phyloP scores from a whole-genome alignment of 495 filamentous ascomycete genomes.

The Penicillium alfredii region DNA sequence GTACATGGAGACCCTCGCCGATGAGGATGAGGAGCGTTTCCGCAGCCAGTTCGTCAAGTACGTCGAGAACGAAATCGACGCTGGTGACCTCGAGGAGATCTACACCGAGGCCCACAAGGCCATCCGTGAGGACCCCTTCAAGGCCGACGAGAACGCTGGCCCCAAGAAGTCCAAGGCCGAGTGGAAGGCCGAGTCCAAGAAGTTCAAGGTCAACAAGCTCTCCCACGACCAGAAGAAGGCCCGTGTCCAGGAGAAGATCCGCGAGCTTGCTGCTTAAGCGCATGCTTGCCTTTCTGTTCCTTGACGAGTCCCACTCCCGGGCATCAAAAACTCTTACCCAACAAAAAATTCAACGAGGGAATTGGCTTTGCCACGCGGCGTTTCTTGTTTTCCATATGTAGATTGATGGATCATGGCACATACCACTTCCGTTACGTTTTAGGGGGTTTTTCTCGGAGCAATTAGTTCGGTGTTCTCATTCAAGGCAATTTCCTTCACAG shows the following conservation, averaged over 20 bases:
- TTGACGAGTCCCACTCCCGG: constrained; percentile 17
- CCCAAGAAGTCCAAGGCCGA: constrained; percentile 91
- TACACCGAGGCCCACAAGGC: constrained; percentile 91
- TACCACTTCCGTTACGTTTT: constrained; percentile 27
- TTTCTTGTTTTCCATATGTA: constrained; percentile 25
- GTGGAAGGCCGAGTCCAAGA: constrained; percentile 93
- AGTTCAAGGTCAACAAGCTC: constrained; percentile 73
- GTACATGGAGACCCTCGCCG: constrained; percentile 99
- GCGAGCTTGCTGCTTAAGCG: constrained; percentile 46
- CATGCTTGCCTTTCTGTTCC: constrained; percentile 10
- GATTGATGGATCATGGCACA: constrained; percentile 26
- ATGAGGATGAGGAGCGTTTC: constrained; percentile 99
- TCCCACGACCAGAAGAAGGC: constrained; percentile 71
- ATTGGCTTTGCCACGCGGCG: constrained; percentile 24
- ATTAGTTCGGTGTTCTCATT: constrained; percentile 30
- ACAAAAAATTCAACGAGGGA: constrained; percentile 22
- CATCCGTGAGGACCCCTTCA: constrained; percentile 97
- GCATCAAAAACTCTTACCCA: constrained; percentile 15
- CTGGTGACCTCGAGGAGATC: constrained; percentile 94
- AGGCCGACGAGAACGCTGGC: constrained; percentile 75
- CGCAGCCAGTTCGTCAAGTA: constrained; percentile 96
- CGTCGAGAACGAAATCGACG: constrained; percentile 92
- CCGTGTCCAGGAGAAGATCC: constrained; percentile 84
- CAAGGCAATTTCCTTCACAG: constrained; percentile 30
- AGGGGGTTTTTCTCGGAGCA: constrained; percentile 19